phyloP scores from a whole-genome alignment of 1,284 basidiomycete species.

The Ganoderma leucocontextum region DNA sequence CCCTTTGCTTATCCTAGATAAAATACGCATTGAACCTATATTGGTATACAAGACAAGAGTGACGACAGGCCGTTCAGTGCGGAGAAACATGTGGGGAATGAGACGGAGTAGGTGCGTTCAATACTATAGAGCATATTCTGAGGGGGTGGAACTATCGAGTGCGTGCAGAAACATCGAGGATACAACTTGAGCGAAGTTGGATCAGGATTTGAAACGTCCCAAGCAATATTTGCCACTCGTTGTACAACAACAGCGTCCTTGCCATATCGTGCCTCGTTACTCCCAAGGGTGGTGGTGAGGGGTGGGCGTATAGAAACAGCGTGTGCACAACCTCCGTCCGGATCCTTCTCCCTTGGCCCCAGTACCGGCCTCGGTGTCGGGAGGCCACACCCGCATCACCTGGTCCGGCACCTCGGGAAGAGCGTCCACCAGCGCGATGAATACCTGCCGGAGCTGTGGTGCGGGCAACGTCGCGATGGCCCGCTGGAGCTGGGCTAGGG shows the following conservation, averaged over 20 bases:
- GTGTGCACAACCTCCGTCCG: not conserved
- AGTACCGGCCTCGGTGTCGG: not conserved
- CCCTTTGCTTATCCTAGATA: not conserved
- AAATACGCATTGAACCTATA: not conserved
- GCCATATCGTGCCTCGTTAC: not conserved
- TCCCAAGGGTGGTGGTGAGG: not conserved
- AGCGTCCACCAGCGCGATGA: not conserved
- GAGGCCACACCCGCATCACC: not conserved
- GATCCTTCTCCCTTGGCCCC: not conserved
- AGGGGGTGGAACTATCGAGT: too few relatives aligned
- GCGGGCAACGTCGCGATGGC: not conserved
- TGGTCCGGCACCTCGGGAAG: not conserved
- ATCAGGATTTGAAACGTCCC: too few relatives aligned
- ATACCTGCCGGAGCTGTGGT: not conserved
- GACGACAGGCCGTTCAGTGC: not conserved
- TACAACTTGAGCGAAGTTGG: too few relatives aligned
- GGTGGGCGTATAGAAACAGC: not conserved
- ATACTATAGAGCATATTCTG: not conserved
- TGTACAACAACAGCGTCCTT: not conserved
- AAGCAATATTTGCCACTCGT: not conserved
- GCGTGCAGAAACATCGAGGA: not conserved
- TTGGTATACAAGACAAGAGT: not conserved
- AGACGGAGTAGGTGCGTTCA: not conserved
- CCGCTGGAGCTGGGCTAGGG: not conserved
- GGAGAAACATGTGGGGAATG: not conserved